phyloP scores from a whole-genome alignment of 1,139 yeast species.

The Hansenula lynferdii region DNA sequence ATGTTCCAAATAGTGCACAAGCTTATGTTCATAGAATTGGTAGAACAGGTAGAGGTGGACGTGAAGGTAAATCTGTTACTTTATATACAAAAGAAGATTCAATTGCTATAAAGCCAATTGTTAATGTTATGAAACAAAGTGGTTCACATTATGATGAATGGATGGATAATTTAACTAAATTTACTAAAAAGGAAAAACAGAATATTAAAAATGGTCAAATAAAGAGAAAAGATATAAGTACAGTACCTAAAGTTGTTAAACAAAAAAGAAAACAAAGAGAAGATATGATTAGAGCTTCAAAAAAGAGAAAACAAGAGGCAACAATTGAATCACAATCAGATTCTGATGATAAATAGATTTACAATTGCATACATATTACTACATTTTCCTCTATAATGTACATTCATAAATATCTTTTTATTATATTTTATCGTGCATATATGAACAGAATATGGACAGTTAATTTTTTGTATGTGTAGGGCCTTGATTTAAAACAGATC shows the following conservation, averaged over 20 bases:
- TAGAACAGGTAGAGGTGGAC: slow-evolving; percentile 97
- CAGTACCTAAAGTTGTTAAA: slow-evolving; percentile 72
- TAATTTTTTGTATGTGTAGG: neutral
- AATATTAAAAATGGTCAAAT: slow-evolving; percentile 54
- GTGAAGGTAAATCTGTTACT: slow-evolving; percentile 81
- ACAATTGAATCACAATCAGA: neutral
- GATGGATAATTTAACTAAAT: slow-evolving; percentile 76
- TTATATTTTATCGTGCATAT: neutral
- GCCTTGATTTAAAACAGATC: neutral
- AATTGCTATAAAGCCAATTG: slow-evolving; percentile 70
- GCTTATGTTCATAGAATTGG: slow-evolving; percentile 98
- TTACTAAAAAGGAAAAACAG: slow-evolving; percentile 63
- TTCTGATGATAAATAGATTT: neutral
- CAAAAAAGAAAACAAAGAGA: slow-evolving; percentile 57
- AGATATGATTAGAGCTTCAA: slow-evolving; percentile 79
- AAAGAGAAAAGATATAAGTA: slow-evolving; percentile 72
- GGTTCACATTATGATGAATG: slow-evolving; percentile 74
- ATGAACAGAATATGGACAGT: slow-evolving; percentile 1
- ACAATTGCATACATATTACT: neutral
- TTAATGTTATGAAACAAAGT: slow-evolving; percentile 93
- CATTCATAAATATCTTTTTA: too few relatives aligned
- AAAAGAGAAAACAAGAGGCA: slow-evolving; percentile 44
- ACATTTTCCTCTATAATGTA: too few relatives aligned
- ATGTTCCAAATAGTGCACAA: slow-evolving; percentile 92
- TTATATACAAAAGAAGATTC: slow-evolving; percentile 90